A percentile compares a stretch with the other conserved stretches of the same genome.
Evolutionary conservation across 306 rosid genomes (phyloP).

Genomic region (Vigna trinervia): DNA sequence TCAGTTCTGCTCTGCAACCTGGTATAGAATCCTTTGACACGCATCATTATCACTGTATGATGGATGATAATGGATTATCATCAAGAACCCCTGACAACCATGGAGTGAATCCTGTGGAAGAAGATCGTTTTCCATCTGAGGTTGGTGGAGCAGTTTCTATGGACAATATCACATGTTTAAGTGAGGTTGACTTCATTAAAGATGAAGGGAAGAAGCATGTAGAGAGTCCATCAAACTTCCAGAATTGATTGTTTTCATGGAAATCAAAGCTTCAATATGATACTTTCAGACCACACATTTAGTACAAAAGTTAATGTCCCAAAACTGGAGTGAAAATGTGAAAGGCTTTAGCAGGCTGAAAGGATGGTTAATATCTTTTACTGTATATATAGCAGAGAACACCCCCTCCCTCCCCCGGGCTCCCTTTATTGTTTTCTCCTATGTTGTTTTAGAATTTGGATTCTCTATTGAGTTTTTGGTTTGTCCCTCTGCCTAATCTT

Average conservation of each 20-base stretch:
- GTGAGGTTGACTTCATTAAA: conserved; percentile 56
- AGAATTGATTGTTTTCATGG: conserved; percentile 44
- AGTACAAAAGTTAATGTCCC: conserved; percentile 32
- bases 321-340: conserved; percentile 27
- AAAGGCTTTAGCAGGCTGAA: conserved; percentile 35
- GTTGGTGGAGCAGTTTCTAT: conserved; percentile 51
- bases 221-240: conserved; percentile 84
- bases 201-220: conserved; percentile 66
- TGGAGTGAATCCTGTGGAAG: conserved; percentile 57
- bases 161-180: conserved; percentile 52
- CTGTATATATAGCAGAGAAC: conserved; percentile 56
- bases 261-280: conserved; percentile 2
- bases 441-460: too few species aligned
- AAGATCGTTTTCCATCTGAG: conserved; percentile 54
- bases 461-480: too few species aligned
- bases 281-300: conserved; percentile 32
- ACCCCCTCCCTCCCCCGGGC: not conserved
- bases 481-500: too few species aligned
- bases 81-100: conserved; percentile 50
- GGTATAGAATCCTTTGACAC: conserved; percentile 53
- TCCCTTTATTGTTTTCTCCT: conserved; percentile 28
- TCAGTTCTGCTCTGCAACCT: conserved; percentile 65
- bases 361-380: conserved; percentile 43
- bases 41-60: conserved; percentile 54
- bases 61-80: conserved; percentile 48